Base-by-base conservation (phyloP, 2,329 filamentous ascomycete species). In the Leptographium flavum region DNA sequence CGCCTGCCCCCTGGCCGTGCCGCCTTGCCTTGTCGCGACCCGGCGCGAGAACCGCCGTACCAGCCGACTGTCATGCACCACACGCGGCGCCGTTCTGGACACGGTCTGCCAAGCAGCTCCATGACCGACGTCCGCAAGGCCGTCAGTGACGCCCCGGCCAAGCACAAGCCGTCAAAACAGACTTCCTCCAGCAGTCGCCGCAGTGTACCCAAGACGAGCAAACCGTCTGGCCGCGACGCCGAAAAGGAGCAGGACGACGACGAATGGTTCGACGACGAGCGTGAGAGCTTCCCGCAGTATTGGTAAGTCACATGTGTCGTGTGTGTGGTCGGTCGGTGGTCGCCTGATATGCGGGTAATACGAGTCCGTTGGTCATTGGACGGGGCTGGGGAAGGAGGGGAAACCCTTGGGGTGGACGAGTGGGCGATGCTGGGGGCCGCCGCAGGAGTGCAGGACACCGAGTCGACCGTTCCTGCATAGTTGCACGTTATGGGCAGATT, bases 241-340 rank as follows among this genome's bases (percentile, higher is more conserved):
- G 71, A 75, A 52, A 64, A 64, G 48, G 67, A 74, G 49, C 63
- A 64, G 56, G 65, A 70, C 47, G 65, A 69, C 47, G 69, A 72
- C 31, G 63, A 60, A 41, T 66, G 65, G 57, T 73, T 65, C 57
- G 69, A 74, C 44, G 70, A 78, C 45, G 74, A 77, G 55, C 65
- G 73, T 45, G 76, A 80, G 55, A 76, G 71, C 59, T 80, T 81
- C 50, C 76, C 76, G 21, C 75, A 79, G 57, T 80, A 68, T 56
- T 81, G 76, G 76, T 81, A 69, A 47, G 74, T 70, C n/a, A 36
- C 35, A 38, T 42, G 45, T 45, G 46, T 50, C 49, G 48, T 49
- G 43, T 46, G 49, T 33, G 42, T 51, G 43, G 49, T 53, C 45
- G 46, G 19, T 45, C 38, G 56, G 25, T 21, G 22, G 49, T 61